Conservation (phyloP, 2,329 filamentous ascomycete species). For the Diaporthe amygdali region DNA sequence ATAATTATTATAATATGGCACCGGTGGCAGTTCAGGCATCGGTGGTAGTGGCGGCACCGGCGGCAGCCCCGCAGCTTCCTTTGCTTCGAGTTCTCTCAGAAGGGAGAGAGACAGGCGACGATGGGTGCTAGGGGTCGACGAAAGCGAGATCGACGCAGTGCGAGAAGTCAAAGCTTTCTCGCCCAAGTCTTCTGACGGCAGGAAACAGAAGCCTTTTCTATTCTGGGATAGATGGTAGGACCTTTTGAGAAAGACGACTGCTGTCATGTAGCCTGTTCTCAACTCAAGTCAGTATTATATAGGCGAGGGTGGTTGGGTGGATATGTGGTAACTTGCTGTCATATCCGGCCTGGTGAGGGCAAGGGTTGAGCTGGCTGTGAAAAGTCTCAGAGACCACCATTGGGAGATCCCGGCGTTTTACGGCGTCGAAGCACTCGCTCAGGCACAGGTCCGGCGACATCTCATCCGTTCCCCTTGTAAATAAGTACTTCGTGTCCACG, state of each 20-base stretch:
- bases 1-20: too few relatives aligned
- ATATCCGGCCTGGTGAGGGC: constrained; percentile 62
- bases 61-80: too few relatives aligned
- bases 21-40: too few relatives aligned
- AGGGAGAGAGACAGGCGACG: background rate
- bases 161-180: background rate
- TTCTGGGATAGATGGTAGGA: constrained; percentile 23
- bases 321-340: constrained; percentile 50
- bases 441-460: constrained; percentile 57
- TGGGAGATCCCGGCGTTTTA: background rate
- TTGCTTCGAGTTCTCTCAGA: background rate
- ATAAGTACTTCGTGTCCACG: constrained; percentile 74
- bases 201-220: background rate
- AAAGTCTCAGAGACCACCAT: background rate
- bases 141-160: background rate
- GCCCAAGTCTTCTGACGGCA: background rate
- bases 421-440: constrained; percentile 19
- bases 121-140: background rate
- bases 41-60: background rate
- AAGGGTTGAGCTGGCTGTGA: constrained; percentile 24
- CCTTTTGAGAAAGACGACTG: constrained; percentile 43
- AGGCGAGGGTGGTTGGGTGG: background rate
- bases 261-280: constrained; percentile 46
- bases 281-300: background rate
- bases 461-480: constrained; percentile 77